A percentile compares a stretch with the other conserved stretches of the same genome.
These are phyloP conservation scores for Leccinum fuscescens DNA, from an alignment of 1,284 basidiomycete genomes.

Conservation along the genomic window DNA sequence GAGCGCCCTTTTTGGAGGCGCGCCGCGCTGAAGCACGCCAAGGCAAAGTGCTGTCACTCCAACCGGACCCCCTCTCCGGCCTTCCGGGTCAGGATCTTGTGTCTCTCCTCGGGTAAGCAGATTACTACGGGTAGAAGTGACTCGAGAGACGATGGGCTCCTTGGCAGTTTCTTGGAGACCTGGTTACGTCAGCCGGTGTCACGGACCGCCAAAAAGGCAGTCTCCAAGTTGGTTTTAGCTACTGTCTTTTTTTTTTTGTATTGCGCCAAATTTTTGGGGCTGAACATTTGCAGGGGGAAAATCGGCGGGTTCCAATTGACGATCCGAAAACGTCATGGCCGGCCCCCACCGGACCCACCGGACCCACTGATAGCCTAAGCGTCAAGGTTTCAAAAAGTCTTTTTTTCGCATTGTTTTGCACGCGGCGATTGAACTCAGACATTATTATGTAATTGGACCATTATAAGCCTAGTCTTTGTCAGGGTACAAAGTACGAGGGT, in stretches of 20 bases:
- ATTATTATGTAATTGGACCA: not conserved
- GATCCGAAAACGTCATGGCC: not conserved
- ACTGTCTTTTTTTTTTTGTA: no score
- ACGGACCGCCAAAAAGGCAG: not conserved
- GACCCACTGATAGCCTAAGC: conserved; percentile 3
- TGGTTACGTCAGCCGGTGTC: not conserved
- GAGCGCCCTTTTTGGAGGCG: not conserved
- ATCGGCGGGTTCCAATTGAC: not conserved
- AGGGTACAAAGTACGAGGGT: not conserved
- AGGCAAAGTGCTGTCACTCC: conserved; percentile 4
- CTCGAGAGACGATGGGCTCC: not conserved
- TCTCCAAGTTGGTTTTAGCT: not conserved
- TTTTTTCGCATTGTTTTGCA: not conserved
- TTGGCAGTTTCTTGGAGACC: not conserved
- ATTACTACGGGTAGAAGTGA: not conserved
- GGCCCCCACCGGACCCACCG: conserved; percentile 5
- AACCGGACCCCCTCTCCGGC: not conserved
- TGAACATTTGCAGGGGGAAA: not conserved
- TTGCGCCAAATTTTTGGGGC: no score
- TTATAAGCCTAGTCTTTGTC: not conserved
- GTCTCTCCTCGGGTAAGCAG: not conserved
- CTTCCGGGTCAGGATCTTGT: not conserved
- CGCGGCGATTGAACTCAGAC: not conserved
- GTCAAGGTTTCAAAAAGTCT: not conserved
- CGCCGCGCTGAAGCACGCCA: not conserved